Evolutionary conservation across 2,329 filamentous ascomycete genomes (phyloP), one percentile per base, ranked within the genome.

Genomic region (Xylaria multiplex): DNA sequence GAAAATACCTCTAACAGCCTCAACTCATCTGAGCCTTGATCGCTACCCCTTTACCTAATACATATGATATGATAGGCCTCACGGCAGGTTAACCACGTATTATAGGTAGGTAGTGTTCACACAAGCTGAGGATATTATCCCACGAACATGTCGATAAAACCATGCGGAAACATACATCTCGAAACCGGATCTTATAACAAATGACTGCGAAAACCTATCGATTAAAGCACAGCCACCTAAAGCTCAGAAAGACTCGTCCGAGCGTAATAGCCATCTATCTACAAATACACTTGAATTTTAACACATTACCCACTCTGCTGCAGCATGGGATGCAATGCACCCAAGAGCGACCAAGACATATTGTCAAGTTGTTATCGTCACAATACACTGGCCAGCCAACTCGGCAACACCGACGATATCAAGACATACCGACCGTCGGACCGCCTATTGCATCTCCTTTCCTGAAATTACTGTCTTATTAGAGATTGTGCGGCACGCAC

Each of bases 241-340:
- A 24, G 11, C 19, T 16, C 11, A 40, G 24, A 30, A 43, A 22
- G 24, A 3, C n/a, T 30, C 16, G 24, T 22, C 19, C 24, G 32
- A 16, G 19, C 46, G 35, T 56, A 22, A 8, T 40, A 9, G 35
- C 27, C 2, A 49, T 35, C 50, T 54, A 14, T 50, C 30, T 59
- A 40, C 42, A 6, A 43, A 40, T 52, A 66, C 56, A 66, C 27
- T 56, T 52, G 24, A 8, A 60, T 37, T 56, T 46, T 50, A 14
- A 49, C 49, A 64, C 55, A 46, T 8, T 24, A 22, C 11, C 22
- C 11, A 22, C 14, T 46, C 45, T n/a, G 4, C 45, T 7, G 27
- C 22, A 30, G 50, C 16, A 40, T 8, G n/a, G 43, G 14, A 30
- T 6, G 22, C 9, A 48, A 50, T 42, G 43, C 35, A 16, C 40